Evolutionary conservation across 1,284 basidiomycete species (phyloP).

Genomic region (Volvariella surrecta): DNA sequence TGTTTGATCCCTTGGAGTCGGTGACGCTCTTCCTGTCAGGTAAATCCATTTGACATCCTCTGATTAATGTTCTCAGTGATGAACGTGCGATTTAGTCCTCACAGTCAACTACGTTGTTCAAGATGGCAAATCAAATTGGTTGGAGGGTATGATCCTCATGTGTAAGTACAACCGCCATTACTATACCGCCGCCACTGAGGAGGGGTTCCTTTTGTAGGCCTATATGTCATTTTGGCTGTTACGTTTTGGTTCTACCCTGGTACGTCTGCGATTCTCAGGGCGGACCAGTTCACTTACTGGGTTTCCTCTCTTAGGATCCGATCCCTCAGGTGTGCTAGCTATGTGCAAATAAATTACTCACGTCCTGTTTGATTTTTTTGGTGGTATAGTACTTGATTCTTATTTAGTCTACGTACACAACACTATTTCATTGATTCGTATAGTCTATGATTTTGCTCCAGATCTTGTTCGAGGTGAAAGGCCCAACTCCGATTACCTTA

Average conservation of each 20-base stretch:
- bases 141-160: conserved; percentile 70
- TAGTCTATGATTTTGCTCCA: too few species aligned
- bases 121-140: conserved; percentile 83
- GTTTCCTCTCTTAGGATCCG: conserved; percentile 12
- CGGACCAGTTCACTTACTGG: background rate
- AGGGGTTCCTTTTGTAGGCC: conserved; percentile 23
- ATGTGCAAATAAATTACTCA: conserved; percentile 8
- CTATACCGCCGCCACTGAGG: background rate
- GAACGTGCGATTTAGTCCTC: conserved; percentile 36
- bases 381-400: background rate
- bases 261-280: conserved; percentile 11
- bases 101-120: conserved; percentile 77
- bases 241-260: conserved; percentile 63
- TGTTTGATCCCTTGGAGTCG: conserved; percentile 63
- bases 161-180: conserved; percentile 25
- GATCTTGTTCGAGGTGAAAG: too few species aligned
- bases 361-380: background rate
- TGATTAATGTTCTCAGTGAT: background rate
- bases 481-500: too few species aligned
- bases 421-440: too few species aligned
- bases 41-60: conserved; percentile 9
- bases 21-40: conserved; percentile 43
- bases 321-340: conserved; percentile 14
- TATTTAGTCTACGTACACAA: too few species aligned
- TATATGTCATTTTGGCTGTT: conserved; percentile 54